A percentile compares a stretch with the other conserved stretches of the same genome.
phyloP scores from a whole-genome alignment of 139 green algal species.

The Pseudopediastrum boryanum region DNA sequence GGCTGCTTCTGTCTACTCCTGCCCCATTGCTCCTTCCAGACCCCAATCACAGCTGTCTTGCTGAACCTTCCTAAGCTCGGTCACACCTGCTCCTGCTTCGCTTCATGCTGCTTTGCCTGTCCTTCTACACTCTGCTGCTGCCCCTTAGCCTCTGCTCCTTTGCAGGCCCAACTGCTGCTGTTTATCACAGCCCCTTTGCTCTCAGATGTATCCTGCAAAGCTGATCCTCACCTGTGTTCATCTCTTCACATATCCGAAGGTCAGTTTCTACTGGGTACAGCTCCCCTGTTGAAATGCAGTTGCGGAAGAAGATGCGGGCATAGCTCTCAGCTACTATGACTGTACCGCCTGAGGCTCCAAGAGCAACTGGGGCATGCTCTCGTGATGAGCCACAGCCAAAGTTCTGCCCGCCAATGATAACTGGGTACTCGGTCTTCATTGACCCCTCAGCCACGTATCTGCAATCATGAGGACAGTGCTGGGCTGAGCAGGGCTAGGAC shows the following conservation, averaged over 20 bases:
- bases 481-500: too few species aligned
- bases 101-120: too few species aligned
- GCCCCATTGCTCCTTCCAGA: too few species aligned
- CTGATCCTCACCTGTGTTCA: conserved; percentile 66
- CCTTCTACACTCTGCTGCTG: too few species aligned
- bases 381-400: conserved; percentile 94
- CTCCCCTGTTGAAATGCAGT: conserved; percentile 94
- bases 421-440: conserved; percentile 93
- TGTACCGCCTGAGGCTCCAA: conserved; percentile 79
- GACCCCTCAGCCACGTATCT: conserved; percentile 76
- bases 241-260: conserved; percentile 78
- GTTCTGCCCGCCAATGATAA: conserved; percentile 94
- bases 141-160: too few species aligned
- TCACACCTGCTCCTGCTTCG: too few species aligned
- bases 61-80: too few species aligned
- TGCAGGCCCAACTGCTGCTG: too few species aligned
- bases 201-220: background rate
- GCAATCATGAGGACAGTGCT: background rate
- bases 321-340: conserved; percentile 92
- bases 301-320: conserved; percentile 97
- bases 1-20: too few species aligned
- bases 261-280: conserved; percentile 90
- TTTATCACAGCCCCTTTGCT: too few species aligned
- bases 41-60: too few species aligned
- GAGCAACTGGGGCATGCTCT: conserved; percentile 92